Evolutionary conservation across 495 filamentous ascomycete genomes (phyloP).

Genomic region (Penicillium riverlandense): DNA sequence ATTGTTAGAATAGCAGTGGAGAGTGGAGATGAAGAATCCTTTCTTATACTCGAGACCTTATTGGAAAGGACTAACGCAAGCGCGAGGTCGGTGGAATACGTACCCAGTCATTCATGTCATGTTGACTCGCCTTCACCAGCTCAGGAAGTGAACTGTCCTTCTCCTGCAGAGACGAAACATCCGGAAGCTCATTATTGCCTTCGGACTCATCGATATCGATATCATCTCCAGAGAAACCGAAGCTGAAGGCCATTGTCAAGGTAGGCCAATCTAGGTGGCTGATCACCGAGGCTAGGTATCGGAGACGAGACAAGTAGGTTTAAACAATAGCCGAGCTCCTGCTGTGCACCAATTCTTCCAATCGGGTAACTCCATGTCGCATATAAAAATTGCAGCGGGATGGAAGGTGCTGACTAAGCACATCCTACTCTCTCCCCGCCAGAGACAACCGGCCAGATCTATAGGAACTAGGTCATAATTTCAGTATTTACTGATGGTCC

Average conservation of each 20-base stretch:
- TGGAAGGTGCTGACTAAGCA: background rate
- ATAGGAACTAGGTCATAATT: background rate
- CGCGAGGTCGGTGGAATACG: slow-evolving; percentile 8
- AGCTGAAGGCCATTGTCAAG: slow-evolving; percentile 52
- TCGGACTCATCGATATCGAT: slow-evolving; percentile 58
- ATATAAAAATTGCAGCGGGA: slow-evolving; percentile 12
- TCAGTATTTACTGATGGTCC: background rate
- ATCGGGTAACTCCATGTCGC: background rate
- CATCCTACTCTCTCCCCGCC: background rate
- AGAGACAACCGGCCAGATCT: too few relatives aligned
- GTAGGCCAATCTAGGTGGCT: background rate
- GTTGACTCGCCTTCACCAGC: slow-evolving; percentile 28
- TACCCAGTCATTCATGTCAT: slow-evolving; percentile 43
- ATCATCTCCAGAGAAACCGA: slow-evolving; percentile 78
- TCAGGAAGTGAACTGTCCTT: slow-evolving; percentile 18
- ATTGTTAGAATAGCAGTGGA: slow-evolving; percentile 36
- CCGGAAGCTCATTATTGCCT: slow-evolving; percentile 13
- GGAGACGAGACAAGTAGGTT: too few relatives aligned
- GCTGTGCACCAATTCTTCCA: too few relatives aligned
- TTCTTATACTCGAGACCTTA: too few relatives aligned
- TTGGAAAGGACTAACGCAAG: background rate
- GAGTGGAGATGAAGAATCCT: slow-evolving; percentile 2
- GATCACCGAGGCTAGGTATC: background rate
- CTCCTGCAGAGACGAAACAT: slow-evolving; percentile 3
- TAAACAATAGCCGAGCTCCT: too few relatives aligned